phyloP scores from a whole-genome alignment of 495 filamentous ascomycete species.

The Coniosporium apollinis region DNA sequence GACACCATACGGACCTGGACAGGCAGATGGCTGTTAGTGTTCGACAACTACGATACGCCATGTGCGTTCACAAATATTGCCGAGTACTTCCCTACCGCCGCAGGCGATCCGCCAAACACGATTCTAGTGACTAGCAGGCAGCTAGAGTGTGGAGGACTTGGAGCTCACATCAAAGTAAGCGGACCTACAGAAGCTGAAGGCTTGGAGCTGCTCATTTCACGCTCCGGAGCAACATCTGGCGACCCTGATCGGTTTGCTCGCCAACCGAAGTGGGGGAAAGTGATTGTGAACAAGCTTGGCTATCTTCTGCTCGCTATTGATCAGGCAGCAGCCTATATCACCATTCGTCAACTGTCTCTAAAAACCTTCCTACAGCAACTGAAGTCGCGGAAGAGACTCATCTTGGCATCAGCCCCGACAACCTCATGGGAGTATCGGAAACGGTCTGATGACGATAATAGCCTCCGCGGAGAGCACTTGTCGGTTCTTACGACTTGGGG shows the following conservation, averaged over 20 bases:
- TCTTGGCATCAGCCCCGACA: not conserved
- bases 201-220: too few relatives aligned
- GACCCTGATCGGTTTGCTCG: too few relatives aligned
- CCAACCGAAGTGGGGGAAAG: too few relatives aligned
- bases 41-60: not conserved
- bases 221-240: too few relatives aligned
- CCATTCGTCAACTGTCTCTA: not conserved
- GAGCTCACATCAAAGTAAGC: too few relatives aligned
- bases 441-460: not conserved
- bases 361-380: not conserved
- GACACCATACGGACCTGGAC: not conserved
- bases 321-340: conserved; percentile 1
- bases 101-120: too few relatives aligned
- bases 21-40: not conserved
- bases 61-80: not conserved
- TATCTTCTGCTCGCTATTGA: conserved; percentile 1
- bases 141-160: too few relatives aligned
- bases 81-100: too few relatives aligned
- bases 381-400: not conserved
- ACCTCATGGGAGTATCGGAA: not conserved
- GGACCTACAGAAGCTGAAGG: too few relatives aligned
- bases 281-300: not conserved
- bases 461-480: too few relatives aligned
- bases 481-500: not conserved
- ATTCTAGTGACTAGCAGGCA: too few relatives aligned